Conservation (phyloP, 768 basidiomycete genomes). For the Boletellus ananas region DNA sequence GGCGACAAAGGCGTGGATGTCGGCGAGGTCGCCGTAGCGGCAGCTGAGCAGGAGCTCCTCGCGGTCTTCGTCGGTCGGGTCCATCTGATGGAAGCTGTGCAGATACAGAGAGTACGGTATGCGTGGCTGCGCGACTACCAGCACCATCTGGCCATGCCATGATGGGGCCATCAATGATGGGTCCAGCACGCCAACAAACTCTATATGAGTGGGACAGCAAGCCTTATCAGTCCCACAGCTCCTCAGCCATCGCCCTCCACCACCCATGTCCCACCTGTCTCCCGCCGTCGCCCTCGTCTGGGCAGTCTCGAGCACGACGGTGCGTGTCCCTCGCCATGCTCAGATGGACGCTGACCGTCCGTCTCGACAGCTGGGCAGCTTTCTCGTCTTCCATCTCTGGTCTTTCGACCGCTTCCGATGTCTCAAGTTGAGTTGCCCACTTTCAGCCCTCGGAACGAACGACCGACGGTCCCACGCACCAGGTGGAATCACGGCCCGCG, state of each 20-base stretch:
- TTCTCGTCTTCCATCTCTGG: slow-evolving; percentile 73
- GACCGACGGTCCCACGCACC: no score
- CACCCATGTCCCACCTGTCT: slow-evolving; percentile 65
- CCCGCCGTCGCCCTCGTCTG: slow-evolving; percentile 62
- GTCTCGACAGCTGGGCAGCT: slow-evolving; percentile 46
- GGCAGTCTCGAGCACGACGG: slow-evolving; percentile 51
- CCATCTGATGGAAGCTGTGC: not conserved
- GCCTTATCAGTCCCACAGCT: no score
- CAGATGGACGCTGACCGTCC: not conserved
- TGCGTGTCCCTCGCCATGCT: slow-evolving; percentile 28
- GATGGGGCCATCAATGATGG: no score
- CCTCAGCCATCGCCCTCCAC: no score
- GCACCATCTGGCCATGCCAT: not conserved
- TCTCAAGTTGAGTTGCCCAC: slow-evolving; percentile 41
- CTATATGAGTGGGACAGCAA: no score
- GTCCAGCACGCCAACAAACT: no score
- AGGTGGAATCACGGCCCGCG: slow-evolving; percentile 69
- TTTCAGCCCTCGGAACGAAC: no score
- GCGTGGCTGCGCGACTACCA: slow-evolving; percentile 3
- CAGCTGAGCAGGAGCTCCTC: slow-evolving; percentile 79
- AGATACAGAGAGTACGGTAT: no score
- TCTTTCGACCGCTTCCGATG: slow-evolving; percentile 78
- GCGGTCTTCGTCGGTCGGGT: slow-evolving; percentile 48
- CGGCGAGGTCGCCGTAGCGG: slow-evolving; percentile 85
- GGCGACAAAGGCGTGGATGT: slow-evolving; percentile 63